These are phyloP conservation scores for Globisporangium ultimum DNA, from an alignment of 352 stramenopile species.

Conservation along the genomic window DNA sequence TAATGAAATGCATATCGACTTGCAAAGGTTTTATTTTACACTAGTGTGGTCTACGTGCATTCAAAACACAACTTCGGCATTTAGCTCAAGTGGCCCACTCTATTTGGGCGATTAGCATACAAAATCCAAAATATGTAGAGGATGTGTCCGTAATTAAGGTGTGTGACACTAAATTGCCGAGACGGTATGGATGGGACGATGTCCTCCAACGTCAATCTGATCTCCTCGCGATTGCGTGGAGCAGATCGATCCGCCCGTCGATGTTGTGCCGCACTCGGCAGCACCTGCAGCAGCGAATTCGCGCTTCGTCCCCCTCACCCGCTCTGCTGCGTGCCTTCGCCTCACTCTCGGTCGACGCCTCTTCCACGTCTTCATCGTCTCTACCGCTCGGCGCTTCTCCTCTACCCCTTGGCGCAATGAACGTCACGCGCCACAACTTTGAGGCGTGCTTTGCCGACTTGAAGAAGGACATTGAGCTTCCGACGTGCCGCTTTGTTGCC, in stretches of 20 bases:
- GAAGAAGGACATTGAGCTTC: constrained; percentile 51
- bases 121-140: too few species aligned
- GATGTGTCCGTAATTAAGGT: too few species aligned
- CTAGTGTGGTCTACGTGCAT: constrained; percentile 2
- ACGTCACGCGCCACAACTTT: constrained; percentile 84
- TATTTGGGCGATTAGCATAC: too few species aligned
- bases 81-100: neutral
- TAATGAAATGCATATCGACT: neutral
- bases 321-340: too few species aligned
- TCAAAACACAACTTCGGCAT: neutral
- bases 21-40: neutral
- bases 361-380: constrained; percentile 1
- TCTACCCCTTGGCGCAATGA: constrained; percentile 40
- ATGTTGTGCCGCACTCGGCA: constrained; percentile 10
- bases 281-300: neutral
- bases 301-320: neutral
- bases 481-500: constrained; percentile 68
- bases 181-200: neutral
- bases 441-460: constrained; percentile 48
- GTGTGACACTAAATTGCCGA: neutral
- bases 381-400: constrained; percentile 4
- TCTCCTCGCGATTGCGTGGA: neutral
- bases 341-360: neutral
- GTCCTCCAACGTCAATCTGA: constrained; percentile 6
- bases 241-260: neutral